Conservation (phyloP, 805 yeast genomes). For the Metschnikowia cubensis region DNA sequence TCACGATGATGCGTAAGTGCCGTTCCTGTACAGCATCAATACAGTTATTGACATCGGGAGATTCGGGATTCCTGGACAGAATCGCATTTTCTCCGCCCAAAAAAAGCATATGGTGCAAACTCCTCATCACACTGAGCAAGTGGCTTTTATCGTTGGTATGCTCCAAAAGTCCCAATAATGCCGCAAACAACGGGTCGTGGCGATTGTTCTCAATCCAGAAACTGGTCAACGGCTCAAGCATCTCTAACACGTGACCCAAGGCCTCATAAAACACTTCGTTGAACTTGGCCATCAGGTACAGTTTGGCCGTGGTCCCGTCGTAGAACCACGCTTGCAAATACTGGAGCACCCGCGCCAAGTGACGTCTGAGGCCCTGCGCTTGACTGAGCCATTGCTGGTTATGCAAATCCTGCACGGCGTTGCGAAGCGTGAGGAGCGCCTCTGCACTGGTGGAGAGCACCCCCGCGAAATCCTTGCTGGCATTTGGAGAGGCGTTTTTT, state of each 20-base stretch:
- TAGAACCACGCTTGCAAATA: conserved; percentile 33
- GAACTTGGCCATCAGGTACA: conserved; percentile 19
- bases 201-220: conserved; percentile 71
- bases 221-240: conserved; percentile 79
- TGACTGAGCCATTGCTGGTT: conserved; percentile 76
- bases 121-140: conserved; percentile 65
- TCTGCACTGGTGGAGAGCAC: conserved; percentile 30
- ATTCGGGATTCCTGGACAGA: conserved; percentile 9
- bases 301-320: conserved; percentile 4
- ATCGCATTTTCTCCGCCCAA: conserved; percentile 23
- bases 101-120: conserved; percentile 72
- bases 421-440: conserved; percentile 68
- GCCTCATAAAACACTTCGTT: conserved; percentile 50
- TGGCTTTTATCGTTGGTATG: conserved; percentile 63
- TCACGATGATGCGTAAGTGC: conserved; percentile 51
- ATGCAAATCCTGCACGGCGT: conserved; percentile 75
- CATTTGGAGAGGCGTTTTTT: background rate
- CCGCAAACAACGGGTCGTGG: conserved; percentile 63
- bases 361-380: conserved; percentile 44
- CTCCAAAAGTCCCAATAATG: conserved; percentile 49
- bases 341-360: conserved; percentile 43
- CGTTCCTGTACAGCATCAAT: conserved; percentile 34
- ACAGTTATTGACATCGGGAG: conserved; percentile 36
- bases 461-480: conserved; percentile 15
- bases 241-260: conserved; percentile 65